Conservation (phyloP, 371 early-diverging fungal genomes). For the Parasitella parasitica region DNA sequence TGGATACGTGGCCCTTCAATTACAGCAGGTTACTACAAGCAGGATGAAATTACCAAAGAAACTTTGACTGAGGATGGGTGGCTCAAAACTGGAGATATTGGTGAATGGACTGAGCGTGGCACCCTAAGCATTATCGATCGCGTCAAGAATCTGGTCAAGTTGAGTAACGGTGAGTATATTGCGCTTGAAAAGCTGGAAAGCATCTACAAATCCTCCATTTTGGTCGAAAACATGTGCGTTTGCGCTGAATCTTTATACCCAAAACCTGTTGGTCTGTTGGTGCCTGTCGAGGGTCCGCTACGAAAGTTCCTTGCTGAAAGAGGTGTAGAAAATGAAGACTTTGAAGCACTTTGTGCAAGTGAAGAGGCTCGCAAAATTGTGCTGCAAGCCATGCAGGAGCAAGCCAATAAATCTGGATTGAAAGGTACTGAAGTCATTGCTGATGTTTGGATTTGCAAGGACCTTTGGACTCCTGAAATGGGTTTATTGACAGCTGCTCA, state of each 20-base stretch:
- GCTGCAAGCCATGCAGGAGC: conserved; percentile 24
- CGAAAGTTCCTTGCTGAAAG: conserved; percentile 29
- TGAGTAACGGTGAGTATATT: conserved; percentile 95
- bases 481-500: conserved; percentile 86
- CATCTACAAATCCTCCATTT: conserved; percentile 76
- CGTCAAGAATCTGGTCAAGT: conserved; percentile 79
- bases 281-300: conserved; percentile 58
- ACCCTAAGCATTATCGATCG: conserved; percentile 77
- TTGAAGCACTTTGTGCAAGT: conserved; percentile 31
- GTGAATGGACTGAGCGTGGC: conserved; percentile 73
- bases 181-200: conserved; percentile 97
- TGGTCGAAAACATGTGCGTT: conserved; percentile 83
- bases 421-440: conserved; percentile 74
- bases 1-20: conserved; percentile 82
- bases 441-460: conserved; percentile 67
- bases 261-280: conserved; percentile 73
- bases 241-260: conserved; percentile 74
- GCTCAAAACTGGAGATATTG: conserved; percentile 95
- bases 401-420: conserved; percentile 50
- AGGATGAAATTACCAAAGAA: conserved; percentile 73
- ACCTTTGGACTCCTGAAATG: conserved; percentile 89
- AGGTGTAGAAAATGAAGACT: conserved; percentile 27
- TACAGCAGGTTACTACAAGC: conserved; percentile 70
- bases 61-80: conserved; percentile 81
- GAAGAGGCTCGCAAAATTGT: conserved; percentile 16